Evolutionary conservation across 139 green algal genomes (phyloP).

Genomic region (Nannochloris sp.): DNA sequence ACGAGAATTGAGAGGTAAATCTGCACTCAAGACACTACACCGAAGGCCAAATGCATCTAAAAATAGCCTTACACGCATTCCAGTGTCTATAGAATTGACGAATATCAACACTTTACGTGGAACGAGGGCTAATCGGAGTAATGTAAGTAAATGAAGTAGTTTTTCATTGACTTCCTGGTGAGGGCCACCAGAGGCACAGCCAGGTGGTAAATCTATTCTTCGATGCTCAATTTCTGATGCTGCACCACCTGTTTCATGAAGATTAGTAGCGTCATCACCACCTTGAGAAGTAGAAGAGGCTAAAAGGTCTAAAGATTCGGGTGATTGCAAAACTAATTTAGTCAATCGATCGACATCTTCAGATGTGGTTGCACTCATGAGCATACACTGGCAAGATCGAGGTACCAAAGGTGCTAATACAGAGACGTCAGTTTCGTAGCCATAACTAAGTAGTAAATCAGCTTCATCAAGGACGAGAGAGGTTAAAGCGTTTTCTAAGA

Average conservation of each 20-base stretch:
- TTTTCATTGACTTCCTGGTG: constrained; percentile 34
- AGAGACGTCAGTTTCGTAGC: constrained; percentile 80
- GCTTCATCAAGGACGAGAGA: constrained; percentile 88
- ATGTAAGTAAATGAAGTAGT: constrained; percentile 63
- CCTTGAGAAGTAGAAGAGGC: neutral
- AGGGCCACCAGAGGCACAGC: neutral
- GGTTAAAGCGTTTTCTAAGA: constrained; percentile 24
- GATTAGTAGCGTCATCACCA: neutral
- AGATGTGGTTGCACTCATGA: constrained; percentile 83
- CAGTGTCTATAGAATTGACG: constrained; percentile 74
- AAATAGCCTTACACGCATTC: constrained; percentile 83
- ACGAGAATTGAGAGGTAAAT: constrained; percentile 75
- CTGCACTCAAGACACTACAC: constrained; percentile 66
- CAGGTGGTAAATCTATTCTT: constrained; percentile 16
- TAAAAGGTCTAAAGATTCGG: constrained; percentile 69
- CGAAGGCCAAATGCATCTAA: constrained; percentile 87
- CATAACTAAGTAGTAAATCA: constrained; percentile 89
- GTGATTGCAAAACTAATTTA: constrained; percentile 88
- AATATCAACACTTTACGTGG: constrained; percentile 86
- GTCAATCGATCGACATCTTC: constrained; percentile 68
- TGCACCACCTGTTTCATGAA: neutral
- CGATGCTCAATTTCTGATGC: constrained; percentile 53
- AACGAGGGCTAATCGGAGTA: constrained; percentile 75
- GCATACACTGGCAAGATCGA: constrained; percentile 81
- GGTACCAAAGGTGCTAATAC: constrained; percentile 55